phyloP scores from a whole-genome alignment of 352 stramenopile species.

The Pythium utonaiense region DNA sequence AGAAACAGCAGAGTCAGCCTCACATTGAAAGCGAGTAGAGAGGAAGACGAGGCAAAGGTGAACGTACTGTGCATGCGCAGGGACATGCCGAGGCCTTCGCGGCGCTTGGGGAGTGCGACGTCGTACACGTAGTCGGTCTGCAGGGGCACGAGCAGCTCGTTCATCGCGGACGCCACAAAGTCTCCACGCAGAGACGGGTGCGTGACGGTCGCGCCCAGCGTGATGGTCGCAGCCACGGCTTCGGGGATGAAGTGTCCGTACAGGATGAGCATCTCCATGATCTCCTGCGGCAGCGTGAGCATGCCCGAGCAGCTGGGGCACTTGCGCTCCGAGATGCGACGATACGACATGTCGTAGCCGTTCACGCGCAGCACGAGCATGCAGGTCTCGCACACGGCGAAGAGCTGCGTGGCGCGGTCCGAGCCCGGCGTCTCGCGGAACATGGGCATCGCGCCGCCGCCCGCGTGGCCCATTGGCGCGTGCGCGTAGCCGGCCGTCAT shows the following conservation, averaged over 20 bases:
- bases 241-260: slow-evolving; percentile 82
- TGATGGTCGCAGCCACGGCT: slow-evolving; percentile 53
- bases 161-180: slow-evolving; percentile 82
- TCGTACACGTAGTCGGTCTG: slow-evolving; percentile 86
- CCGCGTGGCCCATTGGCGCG: neutral
- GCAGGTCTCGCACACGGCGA: slow-evolving; percentile 72
- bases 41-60: no score
- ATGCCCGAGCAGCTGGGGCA: slow-evolving; percentile 58
- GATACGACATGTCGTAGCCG: slow-evolving; percentile 79
- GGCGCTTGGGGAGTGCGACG: slow-evolving; percentile 73
- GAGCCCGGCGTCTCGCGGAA: slow-evolving; percentile 1
- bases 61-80: slow-evolving; percentile 83
- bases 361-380: slow-evolving; percentile 63
- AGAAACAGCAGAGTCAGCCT: slow-evolving; percentile 14
- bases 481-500: slow-evolving; percentile 16
- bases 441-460: slow-evolving; percentile 17
- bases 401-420: slow-evolving; percentile 54
- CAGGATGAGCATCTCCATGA: slow-evolving; percentile 88
- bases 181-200: slow-evolving; percentile 72
- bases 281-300: slow-evolving; percentile 67
- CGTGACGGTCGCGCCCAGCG: slow-evolving; percentile 63
- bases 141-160: slow-evolving; percentile 71
- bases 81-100: slow-evolving; percentile 79
- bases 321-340: slow-evolving; percentile 75
- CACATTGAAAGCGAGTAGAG: no score